Evolutionary conservation across 495 filamentous ascomycete species (phyloP).

Genomic region (Glarea lozoyensis): DNA sequence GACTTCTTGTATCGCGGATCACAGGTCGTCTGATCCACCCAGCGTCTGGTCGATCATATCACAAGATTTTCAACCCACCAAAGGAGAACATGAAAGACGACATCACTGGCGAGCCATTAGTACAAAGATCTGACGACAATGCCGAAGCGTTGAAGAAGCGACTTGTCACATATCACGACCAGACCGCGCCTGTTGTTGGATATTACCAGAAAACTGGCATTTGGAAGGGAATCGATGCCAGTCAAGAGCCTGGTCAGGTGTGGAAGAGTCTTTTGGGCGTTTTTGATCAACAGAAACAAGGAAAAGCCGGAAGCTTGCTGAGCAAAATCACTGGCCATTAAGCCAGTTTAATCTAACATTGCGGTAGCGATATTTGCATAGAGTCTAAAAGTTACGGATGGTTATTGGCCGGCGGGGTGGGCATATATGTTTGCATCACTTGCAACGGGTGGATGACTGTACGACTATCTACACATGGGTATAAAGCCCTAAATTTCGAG

Average conservation of each 20-base stretch:
- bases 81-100: conserved; percentile 92
- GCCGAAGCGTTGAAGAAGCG: conserved; percentile 96
- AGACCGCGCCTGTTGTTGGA: conserved; percentile 83
- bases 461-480: conserved; percentile 17
- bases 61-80: conserved; percentile 98
- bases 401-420: conserved; percentile 1
- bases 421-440: conserved; percentile 7
- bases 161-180: conserved; percentile 83
- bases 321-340: conserved; percentile 34
- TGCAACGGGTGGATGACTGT: conserved; percentile 12
- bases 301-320: conserved; percentile 34
- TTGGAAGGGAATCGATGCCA: conserved; percentile 93
- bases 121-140: conserved; percentile 96
- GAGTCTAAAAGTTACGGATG: conserved; percentile 17
- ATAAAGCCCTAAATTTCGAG: conserved; percentile 5
- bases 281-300: conserved; percentile 49
- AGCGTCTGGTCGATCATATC: conserved; percentile 90
- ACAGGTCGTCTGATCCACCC: conserved; percentile 95
- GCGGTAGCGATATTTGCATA: conserved; percentile 20
- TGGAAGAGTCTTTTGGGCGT: conserved; percentile 88
- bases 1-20: conserved; percentile 87
- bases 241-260: conserved; percentile 90
- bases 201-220: conserved; percentile 98
- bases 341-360: not conserved
- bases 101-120: conserved; percentile 89